Percentiles rank a stretch among this genome's conserved stretches.
Conservation (phyloP, 1,284 basidiomycete genomes). For the Cryptococcus amylolentus region DNA sequence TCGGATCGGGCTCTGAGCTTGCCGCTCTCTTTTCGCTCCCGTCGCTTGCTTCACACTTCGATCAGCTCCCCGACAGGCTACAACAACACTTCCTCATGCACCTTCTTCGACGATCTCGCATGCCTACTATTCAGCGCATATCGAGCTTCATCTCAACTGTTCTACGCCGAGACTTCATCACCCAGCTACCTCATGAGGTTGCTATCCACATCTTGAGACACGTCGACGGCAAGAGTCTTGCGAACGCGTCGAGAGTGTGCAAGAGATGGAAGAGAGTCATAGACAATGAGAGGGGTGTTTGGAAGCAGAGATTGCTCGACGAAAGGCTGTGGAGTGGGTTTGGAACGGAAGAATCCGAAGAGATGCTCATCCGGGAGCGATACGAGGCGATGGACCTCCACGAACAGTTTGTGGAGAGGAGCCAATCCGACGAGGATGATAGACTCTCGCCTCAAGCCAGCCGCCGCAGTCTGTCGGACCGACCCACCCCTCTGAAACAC, state of each 20-base stretch:
- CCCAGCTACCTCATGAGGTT: constrained; percentile 44
- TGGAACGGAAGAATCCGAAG: constrained; percentile 47
- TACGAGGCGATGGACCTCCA: constrained; percentile 36
- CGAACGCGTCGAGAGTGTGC: constrained; percentile 36
- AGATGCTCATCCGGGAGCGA: constrained; percentile 30
- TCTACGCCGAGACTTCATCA: constrained; percentile 47
- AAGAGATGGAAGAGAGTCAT: constrained; percentile 43
- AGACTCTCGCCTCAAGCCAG: neutral
- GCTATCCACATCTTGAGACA: constrained; percentile 43
- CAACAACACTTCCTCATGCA: constrained; percentile 51
- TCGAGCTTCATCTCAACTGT: constrained; percentile 40
- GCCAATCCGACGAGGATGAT: constrained; percentile 29
- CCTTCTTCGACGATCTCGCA: constrained; percentile 43
- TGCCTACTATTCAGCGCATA: constrained; percentile 47
- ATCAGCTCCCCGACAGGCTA: constrained; percentile 44
- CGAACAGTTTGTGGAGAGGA: constrained; percentile 4
- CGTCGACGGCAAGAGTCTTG: constrained; percentile 35
- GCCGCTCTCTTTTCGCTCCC: constrained; percentile 46
- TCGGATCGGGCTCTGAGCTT: constrained; percentile 43
- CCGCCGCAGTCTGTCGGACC: constrained; percentile 5
- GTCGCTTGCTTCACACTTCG: constrained; percentile 40
- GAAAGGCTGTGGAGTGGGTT: constrained; percentile 42
- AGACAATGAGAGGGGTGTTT: constrained; percentile 41
- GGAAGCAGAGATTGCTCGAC: constrained; percentile 39
- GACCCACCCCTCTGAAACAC: constrained; percentile 41